Evolutionary conservation across 306 rosid genomes (phyloP), one percentile per base, ranked within the genome.

Genomic region (Boehmeria nivea): DNA sequence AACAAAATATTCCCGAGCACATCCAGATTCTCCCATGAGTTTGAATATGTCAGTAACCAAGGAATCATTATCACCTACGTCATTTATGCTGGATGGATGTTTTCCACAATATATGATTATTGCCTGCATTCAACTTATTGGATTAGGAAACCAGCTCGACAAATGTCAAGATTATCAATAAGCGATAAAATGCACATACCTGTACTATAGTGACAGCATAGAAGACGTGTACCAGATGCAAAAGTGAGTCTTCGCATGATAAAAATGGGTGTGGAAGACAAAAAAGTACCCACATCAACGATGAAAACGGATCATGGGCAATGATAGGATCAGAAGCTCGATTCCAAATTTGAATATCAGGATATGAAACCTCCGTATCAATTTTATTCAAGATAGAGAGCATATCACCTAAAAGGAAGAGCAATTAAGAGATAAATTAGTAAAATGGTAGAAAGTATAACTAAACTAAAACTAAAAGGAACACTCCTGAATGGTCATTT

Each of bases 201-300:
- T 93, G 99, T 44, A 87, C 72, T 66, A 87, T 73, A 62, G 93
- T 68, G 64, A 93, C 95, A 7, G 75, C 44, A 72, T 87, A 93
- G 83, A 93, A 93, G 59, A 80, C 52, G 38, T 93, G 95, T 68
- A 93, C 91, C 17, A 93, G 80, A 63, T 86, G 76, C 49, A 93
- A 56, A 70, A 93, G 69, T 34, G 95, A 85, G 43, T 81, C 95
- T 70, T 87, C 80, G 55, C 99, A 87, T 12, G 83, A 73, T 69
- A 87, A 72, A 73, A 85, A 81, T 34, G 83, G 99, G 67, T 66
- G 63, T 17, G 99, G 99, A 22, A 93, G 89, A 69, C 95, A 93
- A 79, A 78, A 87, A 43, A 93, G 86, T 67, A 79, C 73, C 99
- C 95, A 93, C 95, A 93, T 93, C 81, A 93, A 81, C 12, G 99